Conservation (phyloP, 805 yeast species). For the Hanseniaspora vineae region DNA sequence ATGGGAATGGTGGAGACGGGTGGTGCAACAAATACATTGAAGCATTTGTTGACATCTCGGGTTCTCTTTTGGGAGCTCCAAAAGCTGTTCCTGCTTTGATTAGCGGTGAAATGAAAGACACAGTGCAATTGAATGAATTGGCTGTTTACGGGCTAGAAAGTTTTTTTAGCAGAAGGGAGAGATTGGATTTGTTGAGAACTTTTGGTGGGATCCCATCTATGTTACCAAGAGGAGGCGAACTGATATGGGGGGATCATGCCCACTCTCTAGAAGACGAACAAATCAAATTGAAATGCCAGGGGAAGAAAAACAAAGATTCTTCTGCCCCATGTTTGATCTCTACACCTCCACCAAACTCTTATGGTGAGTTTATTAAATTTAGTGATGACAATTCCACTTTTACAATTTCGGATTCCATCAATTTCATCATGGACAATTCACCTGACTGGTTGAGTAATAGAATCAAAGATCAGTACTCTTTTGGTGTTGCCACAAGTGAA, state of each 20-base stretch:
- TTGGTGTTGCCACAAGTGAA: conserved; percentile 52
- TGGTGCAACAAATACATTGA: conserved; percentile 86
- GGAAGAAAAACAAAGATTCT: too few relatives aligned
- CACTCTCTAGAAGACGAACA: conserved; percentile 59
- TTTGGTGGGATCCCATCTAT: conserved; percentile 94
- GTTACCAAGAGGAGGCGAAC: conserved; percentile 91
- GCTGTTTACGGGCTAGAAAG: conserved; percentile 93
- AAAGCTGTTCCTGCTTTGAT: conserved; percentile 81
- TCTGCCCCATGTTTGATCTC: neutral
- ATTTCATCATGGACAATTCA: conserved; percentile 46
- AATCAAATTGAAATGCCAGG: neutral
- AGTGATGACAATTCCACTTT: conserved; percentile 39
- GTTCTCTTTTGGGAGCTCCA: conserved; percentile 88
- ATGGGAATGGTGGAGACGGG: conserved; percentile 79
- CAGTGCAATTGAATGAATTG: conserved; percentile 82
- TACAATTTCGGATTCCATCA: conserved; percentile 57
- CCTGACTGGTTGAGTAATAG: conserved; percentile 69
- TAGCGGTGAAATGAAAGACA: conserved; percentile 98
- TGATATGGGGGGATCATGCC: conserved; percentile 70
- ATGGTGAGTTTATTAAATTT: conserved; percentile 67
- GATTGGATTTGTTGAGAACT: conserved; percentile 71
- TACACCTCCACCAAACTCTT: conserved; percentile 23
- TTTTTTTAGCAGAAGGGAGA: conserved; percentile 79
- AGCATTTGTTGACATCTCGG: conserved; percentile 76
- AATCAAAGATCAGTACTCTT: conserved; percentile 59